A percentile compares a stretch with the other conserved stretches of the same genome.
phyloP scores from a whole-genome alignment of 1,139 yeast species.

The Zygoascus hellenicus region DNA sequence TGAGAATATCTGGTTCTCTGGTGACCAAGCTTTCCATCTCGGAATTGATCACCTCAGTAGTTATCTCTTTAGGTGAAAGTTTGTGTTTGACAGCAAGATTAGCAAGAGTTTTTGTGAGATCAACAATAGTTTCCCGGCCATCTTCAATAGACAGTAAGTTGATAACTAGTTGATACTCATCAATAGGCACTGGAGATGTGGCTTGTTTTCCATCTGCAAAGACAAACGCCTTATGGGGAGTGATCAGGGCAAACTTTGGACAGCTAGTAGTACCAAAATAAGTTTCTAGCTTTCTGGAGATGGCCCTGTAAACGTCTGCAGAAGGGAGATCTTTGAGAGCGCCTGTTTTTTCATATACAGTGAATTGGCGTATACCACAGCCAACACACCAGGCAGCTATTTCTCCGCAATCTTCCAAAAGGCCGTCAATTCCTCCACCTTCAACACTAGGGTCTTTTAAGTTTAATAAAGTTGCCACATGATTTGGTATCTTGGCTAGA shows the following conservation, averaged over 20 bases:
- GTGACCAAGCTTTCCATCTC: constrained; percentile 76
- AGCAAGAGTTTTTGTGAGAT: constrained; percentile 79
- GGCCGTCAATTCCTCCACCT: constrained; percentile 86
- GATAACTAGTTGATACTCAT: constrained; percentile 46
- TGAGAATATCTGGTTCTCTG: constrained; percentile 80
- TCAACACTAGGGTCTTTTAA: constrained; percentile 73
- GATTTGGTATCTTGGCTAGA: constrained; percentile 68
- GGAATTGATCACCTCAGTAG: constrained; percentile 65
- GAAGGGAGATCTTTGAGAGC: constrained; percentile 43
- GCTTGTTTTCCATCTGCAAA: constrained; percentile 13
- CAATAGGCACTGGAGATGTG: neutral
- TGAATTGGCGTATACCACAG: constrained; percentile 66
- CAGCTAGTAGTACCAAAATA: constrained; percentile 71
- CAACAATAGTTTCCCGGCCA: constrained; percentile 87
- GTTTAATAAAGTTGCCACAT: constrained; percentile 66
- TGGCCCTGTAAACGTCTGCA: constrained; percentile 53
- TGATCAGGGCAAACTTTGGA: constrained; percentile 45
- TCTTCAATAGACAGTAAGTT: constrained; percentile 67
- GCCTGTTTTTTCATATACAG: constrained; percentile 80
- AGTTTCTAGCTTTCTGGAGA: constrained; percentile 54
- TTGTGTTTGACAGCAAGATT: constrained; percentile 60
- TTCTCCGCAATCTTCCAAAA: constrained; percentile 72
- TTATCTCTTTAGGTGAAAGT: constrained; percentile 60
- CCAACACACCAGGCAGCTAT: constrained; percentile 82
- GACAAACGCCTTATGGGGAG: constrained; percentile 19